A percentile compares a stretch with the other conserved stretches of the same genome.
Evolutionary conservation across 108 stramenopile species (phyloP).

Genomic region (Fistulifera solaris): DNA sequence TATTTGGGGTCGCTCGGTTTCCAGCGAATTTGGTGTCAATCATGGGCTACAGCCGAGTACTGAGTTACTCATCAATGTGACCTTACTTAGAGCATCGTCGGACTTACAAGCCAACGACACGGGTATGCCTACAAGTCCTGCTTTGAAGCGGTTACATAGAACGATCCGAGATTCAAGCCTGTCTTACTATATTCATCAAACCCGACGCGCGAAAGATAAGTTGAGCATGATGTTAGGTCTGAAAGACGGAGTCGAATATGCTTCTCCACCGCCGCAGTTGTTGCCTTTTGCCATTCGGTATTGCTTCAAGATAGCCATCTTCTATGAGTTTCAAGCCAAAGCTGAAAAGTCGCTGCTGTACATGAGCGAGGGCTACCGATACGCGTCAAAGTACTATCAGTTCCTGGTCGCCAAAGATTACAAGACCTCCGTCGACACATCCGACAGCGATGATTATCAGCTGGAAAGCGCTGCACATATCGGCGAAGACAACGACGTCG

Average conservation of each 20-base stretch:
- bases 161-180: conserved; percentile 24
- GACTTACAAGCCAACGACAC: conserved; percentile 12
- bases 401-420: conserved; percentile 11
- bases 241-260: not conserved
- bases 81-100: conserved; percentile 7
- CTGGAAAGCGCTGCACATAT: not conserved
- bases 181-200: conserved; percentile 32
- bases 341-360: conserved; percentile 35
- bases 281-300: conserved; percentile 48
- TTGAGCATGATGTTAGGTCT: conserved; percentile 16
- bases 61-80: not conserved
- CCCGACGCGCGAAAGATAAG: conserved; percentile 32
- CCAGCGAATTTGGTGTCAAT: conserved; percentile 1
- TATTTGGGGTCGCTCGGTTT: conserved; percentile 19
- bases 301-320: conserved; percentile 54
- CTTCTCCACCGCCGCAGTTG: conserved; percentile 9
- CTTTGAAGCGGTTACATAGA: conserved; percentile 27
- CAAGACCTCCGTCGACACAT: not conserved
- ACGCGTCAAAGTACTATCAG: conserved; percentile 30
- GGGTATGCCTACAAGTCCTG: conserved; percentile 7
- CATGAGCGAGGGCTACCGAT: conserved; percentile 42
- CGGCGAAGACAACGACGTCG: conserved; percentile 27
- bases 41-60: conserved; percentile 1
- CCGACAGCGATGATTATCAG: not conserved
- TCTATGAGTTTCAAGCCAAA: conserved; percentile 51